These are phyloP conservation scores for Termitomyces sp. DNA, from an alignment of 768 basidiomycete genomes.

Conservation along the genomic window DNA sequence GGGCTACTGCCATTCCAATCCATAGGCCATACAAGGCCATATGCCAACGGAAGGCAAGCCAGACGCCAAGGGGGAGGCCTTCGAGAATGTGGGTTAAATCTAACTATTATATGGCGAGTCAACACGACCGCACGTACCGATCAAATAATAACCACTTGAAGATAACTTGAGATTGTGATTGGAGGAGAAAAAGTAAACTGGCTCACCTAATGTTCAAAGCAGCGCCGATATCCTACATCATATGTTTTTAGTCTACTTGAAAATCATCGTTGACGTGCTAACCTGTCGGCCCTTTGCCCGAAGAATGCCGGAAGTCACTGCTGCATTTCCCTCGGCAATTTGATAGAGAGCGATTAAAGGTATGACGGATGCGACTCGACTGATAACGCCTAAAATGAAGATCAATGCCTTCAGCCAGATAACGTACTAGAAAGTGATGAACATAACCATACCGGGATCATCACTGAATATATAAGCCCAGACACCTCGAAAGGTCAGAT, in stretches of 20 bases:
- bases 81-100: not conserved
- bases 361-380: constrained; percentile 59
- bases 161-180: not conserved
- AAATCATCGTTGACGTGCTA: not conserved
- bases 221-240: constrained; percentile 55
- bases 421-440: not conserved
- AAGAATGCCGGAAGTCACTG: constrained; percentile 70
- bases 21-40: constrained; percentile 73
- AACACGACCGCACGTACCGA: constrained; percentile 32
- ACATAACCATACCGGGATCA: constrained; percentile 41
- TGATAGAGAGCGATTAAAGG: constrained; percentile 77
- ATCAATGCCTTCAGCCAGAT: not conserved
- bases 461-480: constrained; percentile 78
- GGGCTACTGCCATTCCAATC: constrained; percentile 69
- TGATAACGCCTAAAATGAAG: constrained; percentile 38
- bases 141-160: constrained; percentile 63
- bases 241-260: not conserved
- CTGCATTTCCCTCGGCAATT: constrained; percentile 72
- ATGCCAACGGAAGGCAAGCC: constrained; percentile 56
- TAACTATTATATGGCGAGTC: not conserved
- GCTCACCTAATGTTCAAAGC: constrained; percentile 67
- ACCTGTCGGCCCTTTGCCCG: constrained; percentile 81
- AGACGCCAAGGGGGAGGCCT: constrained; percentile 79
- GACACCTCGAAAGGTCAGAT: constrained; percentile 51
- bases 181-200: not conserved